A percentile compares a stretch with the other conserved stretches of the same genome.
These are phyloP conservation scores for Exserohilum turcica DNA, from an alignment of 2,329 filamentous ascomycete species.

Conservation along the genomic window DNA sequence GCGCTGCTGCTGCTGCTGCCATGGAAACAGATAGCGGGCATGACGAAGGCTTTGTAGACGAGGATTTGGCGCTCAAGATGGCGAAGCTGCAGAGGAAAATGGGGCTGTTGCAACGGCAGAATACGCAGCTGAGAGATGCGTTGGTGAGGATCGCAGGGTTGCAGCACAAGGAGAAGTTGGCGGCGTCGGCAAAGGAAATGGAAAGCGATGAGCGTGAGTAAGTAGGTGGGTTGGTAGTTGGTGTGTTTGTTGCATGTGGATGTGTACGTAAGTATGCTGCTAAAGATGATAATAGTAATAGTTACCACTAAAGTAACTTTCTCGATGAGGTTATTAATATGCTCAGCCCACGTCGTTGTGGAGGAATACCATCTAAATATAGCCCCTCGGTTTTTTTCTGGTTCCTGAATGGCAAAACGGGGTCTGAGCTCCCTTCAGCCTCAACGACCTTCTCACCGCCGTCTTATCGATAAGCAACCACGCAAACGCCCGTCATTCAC, in stretches of 20 bases:
- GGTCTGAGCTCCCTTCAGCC: background rate
- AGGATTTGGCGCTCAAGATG: constrained; percentile 19
- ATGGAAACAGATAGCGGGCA: constrained; percentile 7
- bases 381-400: background rate
- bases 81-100: constrained; percentile 25
- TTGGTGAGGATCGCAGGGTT: constrained; percentile 35
- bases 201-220: too few relatives aligned
- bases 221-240: too few relatives aligned
- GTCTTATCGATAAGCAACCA: constrained; percentile 33
- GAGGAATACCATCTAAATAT: too few relatives aligned
- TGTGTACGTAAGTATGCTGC: too few relatives aligned
- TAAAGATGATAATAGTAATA: too few relatives aligned
- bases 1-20: too few relatives aligned
- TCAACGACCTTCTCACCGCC: constrained; percentile 31
- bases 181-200: constrained; percentile 24
- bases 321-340: too few relatives aligned
- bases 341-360: too few relatives aligned
- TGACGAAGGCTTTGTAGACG: constrained; percentile 16
- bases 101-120: constrained; percentile 31
- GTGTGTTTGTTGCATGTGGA: too few relatives aligned
- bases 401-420: constrained; percentile 4
- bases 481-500: background rate
- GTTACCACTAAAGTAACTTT: too few relatives aligned
- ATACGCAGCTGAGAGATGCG: constrained; percentile 32
- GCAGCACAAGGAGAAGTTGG: constrained; percentile 27